These are phyloP conservation scores for Phytophthora hibernalis DNA, from an alignment of 352 stramenopile species.

Conservation along the genomic window DNA sequence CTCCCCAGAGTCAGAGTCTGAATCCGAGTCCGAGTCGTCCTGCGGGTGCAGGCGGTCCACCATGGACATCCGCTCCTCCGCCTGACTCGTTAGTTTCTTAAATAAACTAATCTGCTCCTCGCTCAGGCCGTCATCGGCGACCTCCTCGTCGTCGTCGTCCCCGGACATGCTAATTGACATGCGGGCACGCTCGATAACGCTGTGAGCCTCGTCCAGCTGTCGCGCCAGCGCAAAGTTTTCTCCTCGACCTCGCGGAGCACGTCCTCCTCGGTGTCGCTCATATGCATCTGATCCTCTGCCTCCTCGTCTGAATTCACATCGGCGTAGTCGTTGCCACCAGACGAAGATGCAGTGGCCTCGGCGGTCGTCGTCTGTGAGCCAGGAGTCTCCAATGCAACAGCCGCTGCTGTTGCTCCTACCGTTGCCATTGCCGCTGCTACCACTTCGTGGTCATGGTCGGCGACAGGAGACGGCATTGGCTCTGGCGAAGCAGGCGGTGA, in stretches of 20 bases:
- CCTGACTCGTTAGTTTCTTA: constrained; percentile 91
- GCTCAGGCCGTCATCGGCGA: constrained; percentile 65
- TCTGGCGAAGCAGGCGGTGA: constrained; percentile 28
- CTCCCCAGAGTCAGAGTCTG: constrained; percentile 65
- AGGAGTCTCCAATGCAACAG: constrained; percentile 24
- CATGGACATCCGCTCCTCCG: constrained; percentile 87
- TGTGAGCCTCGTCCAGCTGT: constrained; percentile 85
- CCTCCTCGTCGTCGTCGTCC: constrained; percentile 75
- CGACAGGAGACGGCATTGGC: constrained; percentile 32
- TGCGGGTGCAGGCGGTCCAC: constrained; percentile 82
- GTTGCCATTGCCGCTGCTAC: constrained; percentile 21
- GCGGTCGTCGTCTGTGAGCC: constrained; percentile 44
- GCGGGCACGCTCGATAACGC: constrained; percentile 81
- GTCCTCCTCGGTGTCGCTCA: constrained; percentile 73
- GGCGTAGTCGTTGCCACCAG: constrained; percentile 72
- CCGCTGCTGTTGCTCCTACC: constrained; percentile 12
- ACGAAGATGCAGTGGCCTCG: constrained; percentile 41
- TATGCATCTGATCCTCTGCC: constrained; percentile 77
- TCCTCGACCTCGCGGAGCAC: constrained; percentile 82
- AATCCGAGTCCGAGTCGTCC: constrained; percentile 83
- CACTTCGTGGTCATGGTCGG: constrained; percentile 14
- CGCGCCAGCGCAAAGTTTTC: constrained; percentile 87
- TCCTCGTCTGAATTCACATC: constrained; percentile 86
- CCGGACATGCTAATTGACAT: constrained; percentile 89
- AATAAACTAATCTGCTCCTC: constrained; percentile 92